A percentile compares a stretch with the other conserved stretches of the same genome.
phyloP scores from a whole-genome alignment of 2,329 filamentous ascomycete genomes.

The Xylariaceae sp. region DNA sequence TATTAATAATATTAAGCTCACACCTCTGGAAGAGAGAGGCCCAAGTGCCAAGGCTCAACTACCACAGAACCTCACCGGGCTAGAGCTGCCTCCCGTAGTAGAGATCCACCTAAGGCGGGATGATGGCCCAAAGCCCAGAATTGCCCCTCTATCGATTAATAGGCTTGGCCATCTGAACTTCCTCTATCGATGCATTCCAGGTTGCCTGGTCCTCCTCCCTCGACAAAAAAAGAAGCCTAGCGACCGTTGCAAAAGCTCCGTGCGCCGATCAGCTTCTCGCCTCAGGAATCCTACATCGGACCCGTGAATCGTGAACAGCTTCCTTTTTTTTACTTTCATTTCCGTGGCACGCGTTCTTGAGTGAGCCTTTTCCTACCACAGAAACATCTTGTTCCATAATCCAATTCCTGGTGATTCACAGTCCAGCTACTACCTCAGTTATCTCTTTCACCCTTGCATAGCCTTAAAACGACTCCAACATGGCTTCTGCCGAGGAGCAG shows the following conservation, averaged over 20 bases:
- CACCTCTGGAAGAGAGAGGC: too few species aligned
- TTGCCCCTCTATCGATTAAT: too few species aligned
- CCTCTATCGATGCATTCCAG: too few species aligned
- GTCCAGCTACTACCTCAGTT: not conserved
- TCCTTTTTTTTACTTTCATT: not conserved
- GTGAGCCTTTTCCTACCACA: not conserved
- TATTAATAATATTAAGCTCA: too few species aligned
- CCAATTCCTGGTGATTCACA: not conserved
- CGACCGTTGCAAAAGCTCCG: constrained; percentile 16
- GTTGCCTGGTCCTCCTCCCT: not conserved
- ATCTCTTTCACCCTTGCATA: too few species aligned
- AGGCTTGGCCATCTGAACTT: too few species aligned
- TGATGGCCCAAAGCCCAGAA: too few species aligned
- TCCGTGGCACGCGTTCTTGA: not conserved
- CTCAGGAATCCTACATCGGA: constrained; percentile 1
- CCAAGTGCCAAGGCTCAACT: too few species aligned
- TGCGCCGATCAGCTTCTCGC: constrained; percentile 14
- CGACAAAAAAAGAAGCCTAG: constrained; percentile 1
- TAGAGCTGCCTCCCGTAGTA: too few species aligned
- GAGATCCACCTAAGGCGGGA: too few species aligned
- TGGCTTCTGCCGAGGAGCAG: constrained; percentile 52
- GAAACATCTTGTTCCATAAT: not conserved
- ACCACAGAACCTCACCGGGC: too few species aligned
- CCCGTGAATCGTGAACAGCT: constrained; percentile 1
- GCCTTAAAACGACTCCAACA: constrained; percentile 18